A percentile compares a stretch with the other conserved stretches of the same genome.
Evolutionary conservation across 2,329 filamentous ascomycete genomes (phyloP).

Genomic region (Scytalidium sp.): DNA sequence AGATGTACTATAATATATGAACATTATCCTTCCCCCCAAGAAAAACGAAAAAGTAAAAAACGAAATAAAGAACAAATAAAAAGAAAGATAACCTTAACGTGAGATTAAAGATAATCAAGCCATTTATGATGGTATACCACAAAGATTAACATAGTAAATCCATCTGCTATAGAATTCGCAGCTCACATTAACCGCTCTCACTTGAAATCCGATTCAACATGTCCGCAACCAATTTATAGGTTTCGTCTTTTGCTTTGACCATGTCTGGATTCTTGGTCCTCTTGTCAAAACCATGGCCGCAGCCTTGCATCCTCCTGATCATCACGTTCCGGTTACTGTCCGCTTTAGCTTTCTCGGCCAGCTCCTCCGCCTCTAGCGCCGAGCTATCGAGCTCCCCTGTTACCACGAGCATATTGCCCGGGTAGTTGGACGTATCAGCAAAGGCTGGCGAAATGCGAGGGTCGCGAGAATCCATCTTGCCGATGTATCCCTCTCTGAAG

Average conservation of each 20-base stretch:
- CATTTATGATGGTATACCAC: too few species aligned
- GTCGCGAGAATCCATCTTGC: slow-evolving; percentile 22
- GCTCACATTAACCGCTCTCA: not conserved
- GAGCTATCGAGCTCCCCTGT: slow-evolving; percentile 34
- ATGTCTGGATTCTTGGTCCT: slow-evolving; percentile 1
- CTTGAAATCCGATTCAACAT: not conserved
- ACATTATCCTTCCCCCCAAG: too few species aligned
- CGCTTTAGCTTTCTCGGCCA: slow-evolving; percentile 26
- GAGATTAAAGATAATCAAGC: too few species aligned
- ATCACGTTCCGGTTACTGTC: slow-evolving; percentile 20
- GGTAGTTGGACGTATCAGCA: slow-evolving; percentile 22
- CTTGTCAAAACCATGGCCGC: slow-evolving; percentile 14
- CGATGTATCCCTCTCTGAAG: slow-evolving; percentile 33
- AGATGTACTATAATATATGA: too few species aligned
- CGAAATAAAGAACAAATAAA: too few species aligned
- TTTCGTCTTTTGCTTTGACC: not conserved
- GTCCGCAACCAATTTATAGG: not conserved
- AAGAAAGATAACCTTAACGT: too few species aligned
- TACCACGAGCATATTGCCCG: slow-evolving; percentile 28
- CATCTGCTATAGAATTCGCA: not conserved
- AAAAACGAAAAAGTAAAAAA: too few species aligned
- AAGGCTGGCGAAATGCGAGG: slow-evolving; percentile 32
- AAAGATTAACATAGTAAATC: not conserved
- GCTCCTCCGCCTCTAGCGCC: slow-evolving; percentile 30
- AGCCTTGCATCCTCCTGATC: slow-evolving; percentile 15